These are phyloP conservation scores for Lactarius psammicola DNA, from an alignment of 768 basidiomycete genomes.

Conservation along the genomic window DNA sequence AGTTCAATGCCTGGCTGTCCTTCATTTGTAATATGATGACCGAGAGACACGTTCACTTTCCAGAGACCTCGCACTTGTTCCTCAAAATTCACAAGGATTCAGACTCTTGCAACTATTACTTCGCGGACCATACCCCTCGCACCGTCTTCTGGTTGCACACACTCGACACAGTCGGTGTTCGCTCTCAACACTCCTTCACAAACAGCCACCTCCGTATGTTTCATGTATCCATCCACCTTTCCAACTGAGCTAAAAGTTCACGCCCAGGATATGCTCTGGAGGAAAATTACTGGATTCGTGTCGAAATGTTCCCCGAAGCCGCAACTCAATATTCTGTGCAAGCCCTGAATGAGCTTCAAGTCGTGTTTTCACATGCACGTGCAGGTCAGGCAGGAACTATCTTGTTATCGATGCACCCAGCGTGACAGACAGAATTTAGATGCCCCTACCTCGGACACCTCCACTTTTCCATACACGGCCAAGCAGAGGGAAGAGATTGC, in stretches of 20 bases:
- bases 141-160: neutral
- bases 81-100: neutral
- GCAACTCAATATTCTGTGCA: no score
- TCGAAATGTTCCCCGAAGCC: no score
- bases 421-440: constrained; percentile 13
- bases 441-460: constrained; percentile 16
- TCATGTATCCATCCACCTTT: neutral
- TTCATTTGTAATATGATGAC: no score
- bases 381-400: no score
- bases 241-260: neutral
- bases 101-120: no score
- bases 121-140: no score
- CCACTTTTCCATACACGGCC: no score
- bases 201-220: neutral
- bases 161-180: neutral
- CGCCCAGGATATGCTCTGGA: no score
- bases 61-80: neutral
- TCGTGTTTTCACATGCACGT: no score
- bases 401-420: neutral
- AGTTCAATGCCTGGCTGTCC: neutral
- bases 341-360: no score
- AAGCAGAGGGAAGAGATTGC: no score
- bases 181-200: neutral
- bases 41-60: neutral
- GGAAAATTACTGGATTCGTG: no score